phyloP scores from a whole-genome alignment of 768 basidiomycete species.

The Macrolepiota albuminosa region DNA sequence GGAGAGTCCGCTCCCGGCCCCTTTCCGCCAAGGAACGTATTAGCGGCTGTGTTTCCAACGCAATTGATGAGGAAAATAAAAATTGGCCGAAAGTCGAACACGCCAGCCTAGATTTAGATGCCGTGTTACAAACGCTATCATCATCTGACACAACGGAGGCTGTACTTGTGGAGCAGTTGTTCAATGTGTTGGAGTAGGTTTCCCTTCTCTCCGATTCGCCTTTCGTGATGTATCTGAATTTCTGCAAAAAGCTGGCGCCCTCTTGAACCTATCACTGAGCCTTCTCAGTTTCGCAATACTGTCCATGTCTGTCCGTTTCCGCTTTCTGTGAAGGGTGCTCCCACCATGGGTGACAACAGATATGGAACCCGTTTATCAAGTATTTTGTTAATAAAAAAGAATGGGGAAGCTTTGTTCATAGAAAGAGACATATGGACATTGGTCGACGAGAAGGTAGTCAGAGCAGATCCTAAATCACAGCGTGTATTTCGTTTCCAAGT shows the following conservation, averaged over 20 bases:
- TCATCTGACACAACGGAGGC: slow-evolving; percentile 39
- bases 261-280: slow-evolving; percentile 40
- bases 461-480: slow-evolving; percentile 37
- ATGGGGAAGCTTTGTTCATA: slow-evolving; percentile 58
- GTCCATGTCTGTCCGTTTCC: slow-evolving; percentile 55
- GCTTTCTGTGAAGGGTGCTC: slow-evolving; percentile 26
- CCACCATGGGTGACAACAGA: slow-evolving; percentile 14
- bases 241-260: slow-evolving; percentile 40
- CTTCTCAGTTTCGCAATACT: slow-evolving; percentile 55
- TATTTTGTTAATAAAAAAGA: slow-evolving; percentile 58
- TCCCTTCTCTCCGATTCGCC: slow-evolving; percentile 12
- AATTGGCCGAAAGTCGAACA: slow-evolving; percentile 73
- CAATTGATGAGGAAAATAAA: slow-evolving; percentile 56
- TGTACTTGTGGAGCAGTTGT: slow-evolving; percentile 52
- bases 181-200: slow-evolving; percentile 68
- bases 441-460: slow-evolving; percentile 33
- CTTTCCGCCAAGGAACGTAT: slow-evolving; percentile 45
- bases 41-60: slow-evolving; percentile 70
- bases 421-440: slow-evolving; percentile 69
- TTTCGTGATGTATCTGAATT: slow-evolving; percentile 19
- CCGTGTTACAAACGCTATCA: slow-evolving; percentile 34
- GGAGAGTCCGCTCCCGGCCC: slow-evolving; percentile 46
- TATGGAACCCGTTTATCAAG: slow-evolving; percentile 77
- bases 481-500: slow-evolving; percentile 49
- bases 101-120: slow-evolving; percentile 45